Evolutionary conservation across 371 early-diverging fungal genomes (phyloP), one percentile per base, ranked within the genome.

Genomic region (Chytridiales sp.): DNA sequence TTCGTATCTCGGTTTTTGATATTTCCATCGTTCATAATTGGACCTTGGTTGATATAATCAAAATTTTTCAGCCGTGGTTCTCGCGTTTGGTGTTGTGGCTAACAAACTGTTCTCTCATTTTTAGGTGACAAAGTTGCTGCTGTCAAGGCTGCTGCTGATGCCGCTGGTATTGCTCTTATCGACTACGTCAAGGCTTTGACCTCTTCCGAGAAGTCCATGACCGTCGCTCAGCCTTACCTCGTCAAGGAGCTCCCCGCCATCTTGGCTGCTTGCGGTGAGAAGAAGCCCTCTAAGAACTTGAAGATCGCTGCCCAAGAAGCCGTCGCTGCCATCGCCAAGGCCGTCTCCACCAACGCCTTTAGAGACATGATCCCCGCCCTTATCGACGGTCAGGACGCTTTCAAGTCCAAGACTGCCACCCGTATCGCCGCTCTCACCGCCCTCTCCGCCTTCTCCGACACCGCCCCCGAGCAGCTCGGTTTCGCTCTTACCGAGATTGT

Each of bases 341-440:
- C 69, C 44, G 59, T 76, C 47, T 71, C 51, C 47, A 58, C 35
- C 67, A 72, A 48, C 64, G 56, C 67, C 19, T 66, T 73, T 61
- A 67, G 61, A 24, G 44, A 64, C 59, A 64, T 72, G 59, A 70
- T 90, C 47, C 86, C 86, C 31, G 68, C 82, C 44, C 74, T 90
- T 21, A 78, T 80, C 61, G 82, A 84, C 59, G 59, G 50, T 29
- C 52, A 60, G 42, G 52, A 60, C 50, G 29, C 40, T 9, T 60
- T 51, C 61, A 44, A 60, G 35, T 43, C 52, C 50, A 52, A 50
- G 53, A 31, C 50, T 27, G 50, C 44, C 11, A 60, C 52, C 26
- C 61, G 52, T 50, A 77, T 83, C 36, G 88, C 86, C 38, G 87
- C 87, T 22, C 73, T 87, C 40, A 75, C 86, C 63, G 65, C 83